phyloP scores from a whole-genome alignment of 139 green algal genomes.

The Tetradesmus obliquus region DNA sequence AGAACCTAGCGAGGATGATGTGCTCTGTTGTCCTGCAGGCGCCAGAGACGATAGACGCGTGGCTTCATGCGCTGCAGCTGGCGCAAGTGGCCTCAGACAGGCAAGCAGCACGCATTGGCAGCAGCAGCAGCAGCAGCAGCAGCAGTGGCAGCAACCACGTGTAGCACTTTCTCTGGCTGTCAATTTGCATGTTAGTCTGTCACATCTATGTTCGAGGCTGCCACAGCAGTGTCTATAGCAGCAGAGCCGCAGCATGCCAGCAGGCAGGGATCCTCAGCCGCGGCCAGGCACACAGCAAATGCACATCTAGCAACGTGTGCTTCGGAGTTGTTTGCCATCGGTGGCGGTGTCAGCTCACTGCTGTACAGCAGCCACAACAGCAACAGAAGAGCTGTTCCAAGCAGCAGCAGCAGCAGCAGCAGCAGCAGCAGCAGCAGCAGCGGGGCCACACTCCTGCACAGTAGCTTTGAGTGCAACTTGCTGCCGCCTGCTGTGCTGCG shows the following conservation, averaged over 20 bases:
- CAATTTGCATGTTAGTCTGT: neutral
- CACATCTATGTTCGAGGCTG: neutral
- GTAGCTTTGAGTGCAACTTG: neutral
- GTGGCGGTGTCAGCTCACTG: too few relatives aligned
- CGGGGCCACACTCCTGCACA: too few relatives aligned
- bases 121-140: neutral
- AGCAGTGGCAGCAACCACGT: too few relatives aligned
- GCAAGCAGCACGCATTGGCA: neutral
- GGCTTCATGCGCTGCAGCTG: slow-evolving; percentile 40
- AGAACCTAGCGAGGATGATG: neutral
- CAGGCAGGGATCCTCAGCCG: too few relatives aligned
- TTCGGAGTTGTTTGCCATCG: too few relatives aligned
- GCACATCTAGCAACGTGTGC: too few relatives aligned
- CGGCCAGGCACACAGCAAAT: too few relatives aligned
- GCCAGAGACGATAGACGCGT: neutral
- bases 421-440: too few relatives aligned
- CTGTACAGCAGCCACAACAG: neutral
- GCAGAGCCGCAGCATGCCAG: too few relatives aligned
- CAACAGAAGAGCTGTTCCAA: neutral
- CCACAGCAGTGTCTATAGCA: neutral
- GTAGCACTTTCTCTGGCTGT: too few relatives aligned
- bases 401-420: too few relatives aligned
- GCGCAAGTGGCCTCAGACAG: slow-evolving; percentile 42
- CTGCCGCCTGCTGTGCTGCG: neutral
- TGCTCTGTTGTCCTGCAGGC: slow-evolving; percentile 15